Evolutionary conservation across 1,139 yeast genomes (phyloP), one percentile per base, ranked within the genome.

Genomic region (Pichia sp.): DNA sequence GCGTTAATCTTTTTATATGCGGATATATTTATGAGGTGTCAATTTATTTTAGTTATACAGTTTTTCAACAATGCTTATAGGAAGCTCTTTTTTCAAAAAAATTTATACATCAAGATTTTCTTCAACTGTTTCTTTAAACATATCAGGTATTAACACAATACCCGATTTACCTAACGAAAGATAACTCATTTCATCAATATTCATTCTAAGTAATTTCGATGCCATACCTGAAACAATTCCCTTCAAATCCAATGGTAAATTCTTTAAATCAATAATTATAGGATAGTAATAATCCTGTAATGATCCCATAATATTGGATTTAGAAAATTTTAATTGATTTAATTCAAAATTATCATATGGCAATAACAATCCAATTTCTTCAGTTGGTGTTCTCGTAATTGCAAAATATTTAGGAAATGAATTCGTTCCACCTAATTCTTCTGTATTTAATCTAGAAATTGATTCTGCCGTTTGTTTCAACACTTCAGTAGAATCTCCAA

Each of bases 181-280:
- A 50, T 79, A 80, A 52, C 73, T 72, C 76, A 79, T 74, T 46
- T 78, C 80, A 36, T 68, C 65, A 14, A 56, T 53, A 7, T 52
- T 53, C 9, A 50, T 43, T 18, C 43, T 53, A 27, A 74, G 56
- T 25, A 78, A 58, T 42, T 64, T 66, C 40, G 75, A 65, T 1
- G 86, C 83, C 25, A 80, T 70, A 1, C 85, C 84, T 0, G 84
- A 78, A 1, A 79, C 85, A 41, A 80, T 77, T 37, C 86, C 86
- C 8, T 81, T 77, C 6, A 78, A 68, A 54, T 78, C 80, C 33
- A 76, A 62, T 0, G 85, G 85, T 28, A 79, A 59, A 23, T 61
- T 61, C n/a, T 71, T 63, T 44, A 79, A 67, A 53, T 79, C 80
- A 30, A 79, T 69, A 2, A 71, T 64, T 4, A 79, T 66, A 0